phyloP scores from a whole-genome alignment of 1,139 yeast species.

The Diutina neorugosa region DNA sequence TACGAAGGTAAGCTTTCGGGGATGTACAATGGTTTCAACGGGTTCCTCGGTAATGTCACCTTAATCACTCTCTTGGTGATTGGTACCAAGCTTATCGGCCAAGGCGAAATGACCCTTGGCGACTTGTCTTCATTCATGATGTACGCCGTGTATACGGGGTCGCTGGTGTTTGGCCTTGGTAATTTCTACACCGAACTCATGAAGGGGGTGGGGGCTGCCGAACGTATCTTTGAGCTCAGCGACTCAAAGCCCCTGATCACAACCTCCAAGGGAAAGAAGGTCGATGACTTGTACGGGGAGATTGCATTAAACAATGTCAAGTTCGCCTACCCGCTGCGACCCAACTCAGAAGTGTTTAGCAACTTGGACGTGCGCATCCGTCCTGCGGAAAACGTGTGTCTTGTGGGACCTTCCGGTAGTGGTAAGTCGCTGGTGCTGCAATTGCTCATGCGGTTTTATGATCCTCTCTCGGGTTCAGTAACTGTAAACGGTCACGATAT shows the following conservation, averaged over 20 bases:
- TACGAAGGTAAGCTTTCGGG: slow-evolving; percentile 73
- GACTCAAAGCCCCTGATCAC: slow-evolving; percentile 64
- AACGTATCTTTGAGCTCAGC: slow-evolving; percentile 76
- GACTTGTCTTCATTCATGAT: slow-evolving; percentile 87
- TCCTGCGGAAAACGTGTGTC: slow-evolving; percentile 81
- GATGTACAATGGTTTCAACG: slow-evolving; percentile 66
- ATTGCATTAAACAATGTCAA: slow-evolving; percentile 55
- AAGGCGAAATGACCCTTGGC: slow-evolving; percentile 69
- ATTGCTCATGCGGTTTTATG: slow-evolving; percentile 67
- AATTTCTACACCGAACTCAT: slow-evolving; percentile 85
- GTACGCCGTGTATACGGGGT: slow-evolving; percentile 88
- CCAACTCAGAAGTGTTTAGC: slow-evolving; percentile 52
- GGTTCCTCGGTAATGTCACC: slow-evolving; percentile 70
- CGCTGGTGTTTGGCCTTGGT: slow-evolving; percentile 81
- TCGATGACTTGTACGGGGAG: slow-evolving; percentile 18
- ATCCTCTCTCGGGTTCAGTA: slow-evolving; percentile 57
- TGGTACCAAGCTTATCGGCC: slow-evolving; percentile 69
- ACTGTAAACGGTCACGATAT: slow-evolving; percentile 62
- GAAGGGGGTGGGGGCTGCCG: slow-evolving; percentile 97
- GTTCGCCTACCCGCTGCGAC: slow-evolving; percentile 83
- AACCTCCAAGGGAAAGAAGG: slow-evolving; percentile 46
- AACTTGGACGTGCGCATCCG: slow-evolving; percentile 49
- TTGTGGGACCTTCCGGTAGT: slow-evolving; percentile 94
- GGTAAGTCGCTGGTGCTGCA: slow-evolving; percentile 91
- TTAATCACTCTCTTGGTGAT: slow-evolving; percentile 64